These are phyloP conservation scores for Irpex sp. DNA, from an alignment of 1,284 basidiomycete species.

Conservation along the genomic window DNA sequence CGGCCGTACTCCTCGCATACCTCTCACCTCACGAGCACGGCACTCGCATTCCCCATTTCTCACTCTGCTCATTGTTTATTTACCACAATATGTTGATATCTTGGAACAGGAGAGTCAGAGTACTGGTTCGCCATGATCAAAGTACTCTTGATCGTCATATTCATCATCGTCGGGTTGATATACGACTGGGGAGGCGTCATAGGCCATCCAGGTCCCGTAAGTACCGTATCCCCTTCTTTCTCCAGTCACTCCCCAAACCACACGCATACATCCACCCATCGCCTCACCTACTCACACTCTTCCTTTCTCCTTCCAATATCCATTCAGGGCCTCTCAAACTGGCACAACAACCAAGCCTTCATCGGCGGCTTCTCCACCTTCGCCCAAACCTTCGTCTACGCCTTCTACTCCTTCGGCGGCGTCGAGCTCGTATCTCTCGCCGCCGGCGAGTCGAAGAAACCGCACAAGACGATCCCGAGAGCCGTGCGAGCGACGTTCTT, in stretches of 20 bases:
- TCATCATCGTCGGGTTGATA: conserved; percentile 30
- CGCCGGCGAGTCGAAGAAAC: conserved; percentile 57
- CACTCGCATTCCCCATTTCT: too few relatives aligned
- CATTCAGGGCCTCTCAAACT: conserved; percentile 47
- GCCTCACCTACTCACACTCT: not conserved
- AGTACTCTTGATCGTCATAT: conserved; percentile 27
- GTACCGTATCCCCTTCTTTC: conserved; percentile 10
- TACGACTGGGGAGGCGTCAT: conserved; percentile 58
- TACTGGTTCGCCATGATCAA: conserved; percentile 33
- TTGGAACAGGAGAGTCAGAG: conserved; percentile 24
- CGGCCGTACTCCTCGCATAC: too few relatives aligned
- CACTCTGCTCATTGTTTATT: too few relatives aligned
- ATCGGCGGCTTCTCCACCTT: conserved; percentile 50
- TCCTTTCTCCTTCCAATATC: not conserved
- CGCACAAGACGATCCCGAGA: conserved; percentile 58
- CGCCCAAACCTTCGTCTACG: conserved; percentile 52
- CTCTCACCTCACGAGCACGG: too few relatives aligned
- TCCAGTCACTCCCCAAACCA: not conserved
- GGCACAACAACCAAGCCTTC: conserved; percentile 47
- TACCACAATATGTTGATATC: not conserved
- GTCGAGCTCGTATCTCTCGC: conserved; percentile 70
- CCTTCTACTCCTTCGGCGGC: conserved; percentile 73
- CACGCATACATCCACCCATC: not conserved
- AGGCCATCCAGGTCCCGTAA: conserved; percentile 47
- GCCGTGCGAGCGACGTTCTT: conserved; percentile 71